Evolutionary conservation across 2,329 filamentous ascomycete genomes (phyloP), one percentile per base, ranked within the genome.

Genomic region (Helminthosporium solani): DNA sequence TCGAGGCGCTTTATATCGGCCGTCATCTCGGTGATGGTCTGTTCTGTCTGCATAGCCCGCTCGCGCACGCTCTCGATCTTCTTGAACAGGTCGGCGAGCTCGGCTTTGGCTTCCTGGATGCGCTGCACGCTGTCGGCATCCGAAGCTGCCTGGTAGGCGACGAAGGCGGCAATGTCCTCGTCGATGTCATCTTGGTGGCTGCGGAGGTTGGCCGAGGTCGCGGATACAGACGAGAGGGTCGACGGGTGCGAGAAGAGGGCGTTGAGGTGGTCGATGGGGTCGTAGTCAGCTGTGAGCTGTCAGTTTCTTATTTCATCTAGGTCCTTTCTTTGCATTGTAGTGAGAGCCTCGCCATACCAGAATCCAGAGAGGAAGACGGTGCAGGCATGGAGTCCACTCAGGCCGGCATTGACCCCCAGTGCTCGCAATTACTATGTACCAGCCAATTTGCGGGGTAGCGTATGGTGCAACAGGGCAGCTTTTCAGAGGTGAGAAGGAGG

Each of bases 1-100:
- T 99, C 94, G 54, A 99, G 80, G 57, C 92, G 85, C 76, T 99
- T 99, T 70, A 99, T 99, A 66, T 99, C 94, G 47, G 94, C 90
- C 50, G 94, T 99, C 94, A 99, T 99, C 57, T 90, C 90, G 37
- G 92, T 96, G 66, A 99, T 99, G 56, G 91, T 87, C 68, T 90
- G 86, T 72, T 99, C 94, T 16, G 94, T 97, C 76, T 91, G 85
- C 60, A 95, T 82, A 30, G 94, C 94, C 42, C 92, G 84, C 60
- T 86, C 86, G 44, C 91, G 88, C 44, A 99, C 92, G 55, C 85
- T 88, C 70, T 97, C 92, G 69, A 99, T 96, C 74, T 95, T 95
- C 62, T 85, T 84, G 77, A 99, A 96, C 31, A 99, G 83, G 58
- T 87, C 85, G 15, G 87, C 87, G 52, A 99, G 83, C 73, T 97